A percentile compares a stretch with the other conserved stretches of the same genome.
Evolutionary conservation across 148 eudicot genomes (phyloP).

Genomic region (Diospyros lotus): DNA sequence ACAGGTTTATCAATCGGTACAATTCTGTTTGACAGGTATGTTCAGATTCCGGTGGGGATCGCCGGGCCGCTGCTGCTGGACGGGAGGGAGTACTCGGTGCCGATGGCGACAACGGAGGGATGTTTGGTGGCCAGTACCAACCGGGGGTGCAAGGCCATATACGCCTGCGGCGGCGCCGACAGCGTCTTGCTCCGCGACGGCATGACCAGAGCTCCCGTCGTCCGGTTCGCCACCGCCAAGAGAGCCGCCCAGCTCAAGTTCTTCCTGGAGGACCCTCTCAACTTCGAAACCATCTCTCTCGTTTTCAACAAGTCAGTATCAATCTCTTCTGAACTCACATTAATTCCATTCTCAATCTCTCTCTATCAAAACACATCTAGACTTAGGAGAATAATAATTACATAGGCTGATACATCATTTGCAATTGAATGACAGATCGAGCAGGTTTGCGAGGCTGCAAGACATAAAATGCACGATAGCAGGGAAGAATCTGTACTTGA

Average conservation of each 20-base stretch:
- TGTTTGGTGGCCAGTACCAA: constrained; percentile 41
- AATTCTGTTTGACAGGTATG: constrained; percentile 6
- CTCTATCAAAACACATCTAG: neutral
- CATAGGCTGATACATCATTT: too few relatives aligned
- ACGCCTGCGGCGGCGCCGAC: constrained; percentile 31
- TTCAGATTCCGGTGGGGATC: constrained; percentile 40
- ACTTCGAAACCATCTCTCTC: constrained; percentile 25
- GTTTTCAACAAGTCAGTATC: constrained; percentile 29
- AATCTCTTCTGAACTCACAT: neutral
- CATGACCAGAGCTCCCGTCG: constrained; percentile 43
- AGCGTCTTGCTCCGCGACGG: constrained; percentile 25
- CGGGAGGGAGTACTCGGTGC: constrained; percentile 31
- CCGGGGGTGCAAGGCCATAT: constrained; percentile 36
- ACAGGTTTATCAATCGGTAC: too few relatives aligned
- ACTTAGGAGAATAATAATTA: too few relatives aligned
- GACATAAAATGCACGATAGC: constrained; percentile 29
- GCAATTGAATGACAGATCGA: constrained; percentile 19
- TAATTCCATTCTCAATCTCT: neutral
- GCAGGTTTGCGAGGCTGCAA: constrained; percentile 42
- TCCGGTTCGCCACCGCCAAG: constrained; percentile 29
- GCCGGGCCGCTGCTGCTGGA: constrained; percentile 40
- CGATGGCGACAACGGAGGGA: constrained; percentile 46
- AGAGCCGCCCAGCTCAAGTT: constrained; percentile 31
- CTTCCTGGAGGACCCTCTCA: constrained; percentile 32
- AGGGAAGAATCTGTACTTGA: constrained; percentile 33